phyloP scores from a whole-genome alignment of 352 stramenopile species.

The Phytophthora constricta region DNA sequence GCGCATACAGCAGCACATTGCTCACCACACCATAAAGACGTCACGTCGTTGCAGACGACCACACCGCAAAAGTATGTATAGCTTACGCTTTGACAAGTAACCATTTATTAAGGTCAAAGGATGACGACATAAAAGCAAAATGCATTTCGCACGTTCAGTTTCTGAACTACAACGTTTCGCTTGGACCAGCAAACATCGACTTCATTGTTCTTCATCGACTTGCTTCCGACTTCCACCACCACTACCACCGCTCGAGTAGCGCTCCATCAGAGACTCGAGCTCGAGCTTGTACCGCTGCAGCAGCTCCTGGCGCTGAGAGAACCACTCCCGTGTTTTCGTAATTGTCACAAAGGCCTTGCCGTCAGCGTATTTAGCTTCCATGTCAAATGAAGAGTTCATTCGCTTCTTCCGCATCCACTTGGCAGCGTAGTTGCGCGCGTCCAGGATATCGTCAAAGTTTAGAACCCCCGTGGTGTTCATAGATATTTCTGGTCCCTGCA shows the following conservation, averaged over 20 bases:
- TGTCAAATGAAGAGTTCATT: conserved; percentile 1
- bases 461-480: neutral
- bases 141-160: too few relatives aligned
- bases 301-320: neutral
- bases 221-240: neutral
- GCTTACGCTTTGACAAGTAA: too few relatives aligned
- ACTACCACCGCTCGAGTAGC: neutral
- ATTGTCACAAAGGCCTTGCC: neutral
- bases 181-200: conserved; percentile 23
- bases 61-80: too few relatives aligned
- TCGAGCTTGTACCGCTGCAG: neutral
- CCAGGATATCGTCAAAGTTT: neutral
- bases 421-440: conserved; percentile 7
- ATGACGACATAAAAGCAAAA: too few relatives aligned
- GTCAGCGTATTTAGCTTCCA: neutral
- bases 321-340: conserved; percentile 13
- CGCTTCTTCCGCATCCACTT: conserved; percentile 10
- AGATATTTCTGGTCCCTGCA: conserved; percentile 1
- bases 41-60: too few relatives aligned
- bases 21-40: too few relatives aligned
- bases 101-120: too few relatives aligned
- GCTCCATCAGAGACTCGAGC: neutral
- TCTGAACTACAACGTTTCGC: neutral
- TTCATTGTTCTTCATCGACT: neutral
- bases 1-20: too few relatives aligned